phyloP scores from a whole-genome alignment of 441 rosid genomes.

The Jatropha multifida region DNA sequence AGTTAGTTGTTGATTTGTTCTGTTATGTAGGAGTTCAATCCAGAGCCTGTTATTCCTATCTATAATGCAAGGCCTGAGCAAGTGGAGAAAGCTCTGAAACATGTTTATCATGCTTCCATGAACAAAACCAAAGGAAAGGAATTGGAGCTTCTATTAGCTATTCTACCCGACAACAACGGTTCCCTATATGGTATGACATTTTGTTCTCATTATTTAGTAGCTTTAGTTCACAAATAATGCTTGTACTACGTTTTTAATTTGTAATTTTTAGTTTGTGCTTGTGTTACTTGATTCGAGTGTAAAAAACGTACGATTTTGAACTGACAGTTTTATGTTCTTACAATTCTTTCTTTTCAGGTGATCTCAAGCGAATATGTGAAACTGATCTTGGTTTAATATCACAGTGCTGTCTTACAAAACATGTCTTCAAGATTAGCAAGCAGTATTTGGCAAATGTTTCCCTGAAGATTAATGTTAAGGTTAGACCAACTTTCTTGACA shows the following conservation, averaged over 20 bases:
- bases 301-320: background rate
- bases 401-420: conserved; percentile 29
- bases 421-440: conserved; percentile 21
- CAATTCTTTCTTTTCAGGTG: conserved; percentile 22
- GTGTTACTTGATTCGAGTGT: background rate
- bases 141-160: conserved; percentile 80
- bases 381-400: conserved; percentile 29
- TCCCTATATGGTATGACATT: conserved; percentile 77
- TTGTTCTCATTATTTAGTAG: background rate
- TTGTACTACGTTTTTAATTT: background rate
- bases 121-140: conserved; percentile 95
- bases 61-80: conserved; percentile 88
- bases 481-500: background rate
- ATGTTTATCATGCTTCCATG: conserved; percentile 74
- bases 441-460: conserved; percentile 29
- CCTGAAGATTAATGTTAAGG: conserved; percentile 31
- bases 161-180: conserved; percentile 96
- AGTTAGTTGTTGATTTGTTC: conserved; percentile 5
- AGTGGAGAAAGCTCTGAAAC: conserved; percentile 95
- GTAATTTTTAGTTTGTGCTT: background rate
- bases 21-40: conserved; percentile 68
- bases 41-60: conserved; percentile 88
- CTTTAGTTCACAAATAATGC: background rate
- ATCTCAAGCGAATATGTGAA: conserved; percentile 28
- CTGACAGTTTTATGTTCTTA: background rate